Base-by-base conservation (phyloP, 106 monocot genomes). In the Ottelia alismoides region DNA sequence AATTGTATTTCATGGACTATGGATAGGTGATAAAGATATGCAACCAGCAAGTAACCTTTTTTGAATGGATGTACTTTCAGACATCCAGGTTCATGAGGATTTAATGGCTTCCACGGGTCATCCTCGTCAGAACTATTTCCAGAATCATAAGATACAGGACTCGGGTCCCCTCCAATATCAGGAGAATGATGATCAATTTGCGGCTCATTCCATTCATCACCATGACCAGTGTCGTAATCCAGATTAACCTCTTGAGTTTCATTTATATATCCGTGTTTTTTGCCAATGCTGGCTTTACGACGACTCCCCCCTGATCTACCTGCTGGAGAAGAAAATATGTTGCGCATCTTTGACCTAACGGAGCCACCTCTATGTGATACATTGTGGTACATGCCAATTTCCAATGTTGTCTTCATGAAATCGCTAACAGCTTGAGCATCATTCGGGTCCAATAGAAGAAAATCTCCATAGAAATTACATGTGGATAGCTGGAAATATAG, bases 51-150 rank as follows among this genome's bases (percentile, higher is more conserved):
- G 21, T 11, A 62, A 96, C 94, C 78, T 85, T 63, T 78, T 60
- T 52, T 81, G 48, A 64, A 85, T 44, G 94, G 78, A 60, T 79
- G 81, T 68, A 88, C 59, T 64, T 78, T 81, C 55, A 96, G 65
- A 51, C 71, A 76, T 47, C 94, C 94, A 66, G 72, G 73, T 71
- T 96, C 88, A 74, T 96, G 78, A 63, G 94, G 94, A 76, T 96
- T 79, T 53, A 96, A 66, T 65, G 88, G 88, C 52, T 78, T 85
- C 94, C 94, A 96, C 22, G 94, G 88, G 68, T 88, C 83, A 31
- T 83, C 74, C 22, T 54, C 46, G 11, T 78, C 80, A 48, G 70
- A 73, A 69, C 81, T 72, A 65, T 76, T 71, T 12, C 25, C 46
- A 43, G 1, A 22, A 67, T 75, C 31, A 47, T 75, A 65, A 76